Base-by-base conservation (phyloP, 139 green algal genomes). In the Tetratostichococcus sp. region DNA sequence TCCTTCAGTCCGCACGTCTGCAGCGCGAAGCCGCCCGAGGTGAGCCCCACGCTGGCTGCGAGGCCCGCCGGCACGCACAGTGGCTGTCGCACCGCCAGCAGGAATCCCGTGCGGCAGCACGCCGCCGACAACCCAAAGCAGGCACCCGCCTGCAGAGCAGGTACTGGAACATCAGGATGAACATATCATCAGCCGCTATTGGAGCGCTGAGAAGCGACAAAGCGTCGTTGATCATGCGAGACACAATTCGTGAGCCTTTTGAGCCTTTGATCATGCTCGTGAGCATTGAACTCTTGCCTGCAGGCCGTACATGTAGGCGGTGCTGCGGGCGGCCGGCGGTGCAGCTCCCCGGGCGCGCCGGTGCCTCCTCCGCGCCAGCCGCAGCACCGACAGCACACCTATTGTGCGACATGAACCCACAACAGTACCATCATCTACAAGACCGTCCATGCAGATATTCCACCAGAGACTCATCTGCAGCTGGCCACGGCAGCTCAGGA, bases 1-100 rank as follows among this genome's bases (percentile, higher is more conserved):
- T 90, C 85, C 80, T 97, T 97, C 28, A 97, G 81, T 21, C 90
- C 93, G 1, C 81, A 69, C 4, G 92, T 97, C 79, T 92, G 91
- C 70, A 94, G 84, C 32, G 94, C 71, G 72, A 95, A 96, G 39
- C 93, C 92, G 59, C 43, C 77, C 50, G 74, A 84, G 35, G 87
- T 90, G 21, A 97, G 83, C 1, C 28, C 69, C 22, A 94, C 69
- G 58, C 76, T 84, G 43, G 43, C 75, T 0, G 71, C 76, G n/a
- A 97, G 75, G 16, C 92, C 92, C 26, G 89, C n/a, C 0, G 86
- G 85, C 16, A 81, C 76, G 33, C 80, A 91, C 65, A 91, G 34
- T 70, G 77, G 2, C 72, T 76, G 67, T 77, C 39, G 72, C 19
- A 39, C 30, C 1, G 83, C 86, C 75, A 97, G 84, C 75, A 91